Evolutionary conservation across 495 filamentous ascomycete genomes (phyloP).

Genomic region (Saxophila tyrrhenica): DNA sequence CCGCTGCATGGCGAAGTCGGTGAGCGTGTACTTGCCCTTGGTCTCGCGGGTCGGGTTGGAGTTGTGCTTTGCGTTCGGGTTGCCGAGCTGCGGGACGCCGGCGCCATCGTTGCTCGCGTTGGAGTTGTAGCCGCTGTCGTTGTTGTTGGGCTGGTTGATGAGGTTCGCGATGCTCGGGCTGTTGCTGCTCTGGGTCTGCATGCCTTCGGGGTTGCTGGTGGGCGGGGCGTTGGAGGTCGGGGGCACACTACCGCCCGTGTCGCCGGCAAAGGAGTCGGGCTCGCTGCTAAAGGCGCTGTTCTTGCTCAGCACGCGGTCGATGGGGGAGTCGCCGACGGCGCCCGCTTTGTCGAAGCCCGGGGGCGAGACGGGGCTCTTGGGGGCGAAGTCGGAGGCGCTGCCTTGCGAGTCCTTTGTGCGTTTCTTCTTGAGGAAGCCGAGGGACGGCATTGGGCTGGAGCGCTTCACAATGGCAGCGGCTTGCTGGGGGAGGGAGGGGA

Average conservation of each 20-base stretch:
- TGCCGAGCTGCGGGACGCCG: slow-evolving; percentile 11
- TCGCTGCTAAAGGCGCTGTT: slow-evolving; percentile 9
- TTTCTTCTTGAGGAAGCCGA: slow-evolving; percentile 94
- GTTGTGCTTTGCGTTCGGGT: not conserved
- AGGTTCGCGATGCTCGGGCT: slow-evolving; percentile 58
- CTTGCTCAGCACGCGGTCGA: slow-evolving; percentile 8
- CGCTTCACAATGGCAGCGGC: slow-evolving; percentile 1
- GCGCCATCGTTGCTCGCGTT: slow-evolving; percentile 16
- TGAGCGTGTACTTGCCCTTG: slow-evolving; percentile 94
- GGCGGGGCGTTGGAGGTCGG: slow-evolving; percentile 23
- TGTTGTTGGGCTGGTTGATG: slow-evolving; percentile 45
- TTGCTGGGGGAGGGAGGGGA: not conserved
- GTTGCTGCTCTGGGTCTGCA: slow-evolving; percentile 15
- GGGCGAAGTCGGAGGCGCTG: slow-evolving; percentile 24
- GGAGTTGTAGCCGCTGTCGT: slow-evolving; percentile 21
- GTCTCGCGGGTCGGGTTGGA: slow-evolving; percentile 50
- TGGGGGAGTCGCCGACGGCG: slow-evolving; percentile 4
- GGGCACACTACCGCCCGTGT: slow-evolving; percentile 38
- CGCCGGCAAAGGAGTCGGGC: slow-evolving; percentile 39
- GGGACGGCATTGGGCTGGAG: slow-evolving; percentile 47
- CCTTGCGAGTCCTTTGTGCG: slow-evolving; percentile 66
- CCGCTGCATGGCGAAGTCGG: slow-evolving; percentile 75
- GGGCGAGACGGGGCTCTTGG: slow-evolving; percentile 7
- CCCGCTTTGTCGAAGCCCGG: not conserved
- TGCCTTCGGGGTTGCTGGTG: slow-evolving; percentile 4